Base-by-base conservation (phyloP, 1,139 yeast species). In the Tardiomyces depauwii region DNA sequence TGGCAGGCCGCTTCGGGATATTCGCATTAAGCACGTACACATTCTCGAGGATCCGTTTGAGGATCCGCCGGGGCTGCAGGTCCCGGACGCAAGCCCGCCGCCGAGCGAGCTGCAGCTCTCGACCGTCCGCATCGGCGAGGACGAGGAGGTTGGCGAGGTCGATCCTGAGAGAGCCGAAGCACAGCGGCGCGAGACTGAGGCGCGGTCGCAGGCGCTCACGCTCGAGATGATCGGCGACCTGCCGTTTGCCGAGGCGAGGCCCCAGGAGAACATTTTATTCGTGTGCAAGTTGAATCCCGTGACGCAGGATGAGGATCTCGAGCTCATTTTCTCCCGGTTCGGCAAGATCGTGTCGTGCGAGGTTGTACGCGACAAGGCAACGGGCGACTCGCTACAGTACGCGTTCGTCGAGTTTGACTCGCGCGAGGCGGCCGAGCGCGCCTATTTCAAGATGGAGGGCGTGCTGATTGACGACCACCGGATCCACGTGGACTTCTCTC, bases 401-500 rank as follows among this genome's bases (percentile, higher is more conserved):
- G 88, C 80, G 1, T 81, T 81, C 51, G 74, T 81, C 23, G 84
- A 80, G 55, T 80, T 65, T 56, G 71, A 66, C 23, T 58, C 63
- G 1, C 66, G 67, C 49, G 63, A 63, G 36, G 70, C 71, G 40
- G 80, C 84, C 44, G 87, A 81, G 53, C 53, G 59, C 23, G 87
- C 87, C 0, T 81, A 77, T 56, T 62, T 67, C 45, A 76, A 74
- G 54, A 76, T 81, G 75, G 76, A 77, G 41, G 74, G 73, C 12
- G 82, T 77, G 9, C 56, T 80, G 42, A 77, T 81, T 39, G 88
- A 81, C 56, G 88, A 82, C 46, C 62, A 74, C 30, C 67, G 82
- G 44, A 73, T 81, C 25, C 77, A 77, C 50, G 82, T 81, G 43
- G 87, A 81, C 58, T 81, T 80, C 64, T 75, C 82, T 44, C 88